Base-by-base conservation (phyloP, 2,329 filamentous ascomycete species). In the Seiridium unicorne region DNA sequence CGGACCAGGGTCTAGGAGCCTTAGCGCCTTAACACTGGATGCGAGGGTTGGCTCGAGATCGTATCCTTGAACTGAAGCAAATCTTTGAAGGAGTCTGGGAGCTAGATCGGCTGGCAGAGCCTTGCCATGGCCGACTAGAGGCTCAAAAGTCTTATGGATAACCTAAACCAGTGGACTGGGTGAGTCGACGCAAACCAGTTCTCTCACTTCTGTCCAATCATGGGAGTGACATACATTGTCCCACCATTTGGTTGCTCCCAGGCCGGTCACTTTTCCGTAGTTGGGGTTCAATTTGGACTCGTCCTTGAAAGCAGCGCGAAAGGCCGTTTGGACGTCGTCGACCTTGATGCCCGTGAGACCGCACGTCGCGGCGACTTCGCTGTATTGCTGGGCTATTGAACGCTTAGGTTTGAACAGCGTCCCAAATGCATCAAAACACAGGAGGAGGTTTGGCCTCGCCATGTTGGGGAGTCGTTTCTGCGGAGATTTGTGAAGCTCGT, bases 381-480 rank as follows among this genome's bases (percentile, higher is more conserved):
- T 77, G 69, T 89, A 89, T 64, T 87, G 83, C 57, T 75, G 69
- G 4, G 77, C 74, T 6, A 89, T 79, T 1, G 83, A 73, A 8
- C 68, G 66, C 54, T 74, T 79, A 0, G 85, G 84, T 9, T 71
- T 74, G 71, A 87, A 88, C 2, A 89, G 74, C 0, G 86, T 89
- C n/a, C 83, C 85, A 64, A 88, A 89, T 4, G 86, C 86, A 69
- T 89, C 86, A 57, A 89, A 84, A 61, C 84, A 85, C 1, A 89
- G 70, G 0, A 89, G 72, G 2, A 89, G 76, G 61, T 84, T 83
- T 18, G 62, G 66, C 44, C 53, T 65, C 7, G 64, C 38, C 65
- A 68, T 4, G 11, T 18, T 46, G 44, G 13, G 44, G 10, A 13
- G 6, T 9, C 44, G 7, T 7, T 2, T 46, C 3, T 13, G 44